Evolutionary conservation across 2,329 filamentous ascomycete species (phyloP).

Genomic region (Graphilbum sp.): DNA sequence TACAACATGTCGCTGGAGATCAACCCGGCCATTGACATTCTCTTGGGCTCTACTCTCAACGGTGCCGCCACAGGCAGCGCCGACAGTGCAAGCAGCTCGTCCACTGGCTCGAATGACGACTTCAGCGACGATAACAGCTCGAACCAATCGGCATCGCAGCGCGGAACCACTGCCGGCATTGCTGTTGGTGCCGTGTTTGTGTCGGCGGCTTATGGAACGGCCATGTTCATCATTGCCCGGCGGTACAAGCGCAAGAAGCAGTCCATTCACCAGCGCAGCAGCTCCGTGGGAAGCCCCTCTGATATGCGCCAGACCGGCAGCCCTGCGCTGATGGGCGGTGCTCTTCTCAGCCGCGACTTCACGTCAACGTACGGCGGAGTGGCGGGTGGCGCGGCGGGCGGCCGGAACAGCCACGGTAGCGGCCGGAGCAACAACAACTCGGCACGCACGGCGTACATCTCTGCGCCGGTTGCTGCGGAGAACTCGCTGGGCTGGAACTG

Average conservation of each 20-base stretch:
- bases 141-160: slow-evolving; percentile 39
- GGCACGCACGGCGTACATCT: slow-evolving; percentile 52
- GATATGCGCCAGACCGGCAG: slow-evolving; percentile 42
- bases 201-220: slow-evolving; percentile 75
- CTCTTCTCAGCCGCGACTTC: slow-evolving; percentile 39
- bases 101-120: slow-evolving; percentile 16
- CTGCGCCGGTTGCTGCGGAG: slow-evolving; percentile 77
- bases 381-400: slow-evolving; percentile 24
- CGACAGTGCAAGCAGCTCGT: slow-evolving; percentile 19
- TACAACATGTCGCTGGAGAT: slow-evolving; percentile 63
- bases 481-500: slow-evolving; percentile 94
- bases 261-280: slow-evolving; percentile 60
- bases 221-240: slow-evolving; percentile 86
- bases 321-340: slow-evolving; percentile 55
- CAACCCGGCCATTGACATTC: slow-evolving; percentile 65
- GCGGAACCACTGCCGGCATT: slow-evolving; percentile 50
- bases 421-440: slow-evolving; percentile 33
- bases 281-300: slow-evolving; percentile 47
- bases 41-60: slow-evolving; percentile 25
- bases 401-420: slow-evolving; percentile 42
- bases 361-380: slow-evolving; percentile 34
- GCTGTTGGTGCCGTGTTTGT: slow-evolving; percentile 62
- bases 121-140: slow-evolving; percentile 18
- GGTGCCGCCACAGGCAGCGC: slow-evolving; percentile 20
- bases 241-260: slow-evolving; percentile 79